A percentile compares a stretch with the other conserved stretches of the same genome.
These are phyloP conservation scores for Cadophora luteo-olivacea DNA, from an alignment of 2,329 filamentous ascomycete genomes.

Conservation along the genomic window DNA sequence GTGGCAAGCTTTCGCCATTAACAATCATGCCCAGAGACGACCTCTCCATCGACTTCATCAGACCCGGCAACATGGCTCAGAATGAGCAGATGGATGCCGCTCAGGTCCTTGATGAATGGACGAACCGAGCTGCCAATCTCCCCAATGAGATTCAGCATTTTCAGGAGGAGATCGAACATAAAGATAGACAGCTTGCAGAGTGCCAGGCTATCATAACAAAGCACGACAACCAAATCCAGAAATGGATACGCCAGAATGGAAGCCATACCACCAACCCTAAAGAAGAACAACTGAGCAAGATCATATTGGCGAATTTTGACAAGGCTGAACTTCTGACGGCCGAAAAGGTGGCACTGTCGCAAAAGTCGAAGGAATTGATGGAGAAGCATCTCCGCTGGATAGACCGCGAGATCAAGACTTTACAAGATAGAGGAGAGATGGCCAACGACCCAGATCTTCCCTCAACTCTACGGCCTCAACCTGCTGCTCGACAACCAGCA, in stretches of 20 bases:
- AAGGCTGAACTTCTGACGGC: conserved; percentile 73
- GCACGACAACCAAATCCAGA: conserved; percentile 78
- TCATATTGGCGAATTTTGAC: conserved; percentile 71
- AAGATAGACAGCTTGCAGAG: conserved; percentile 75
- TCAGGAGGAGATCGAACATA: conserved; percentile 82
- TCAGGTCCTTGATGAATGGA: conserved; percentile 80
- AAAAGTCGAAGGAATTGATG: conserved; percentile 65
- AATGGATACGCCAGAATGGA: conserved; percentile 79
- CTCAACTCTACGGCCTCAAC: conserved; percentile 66
- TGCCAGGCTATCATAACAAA: conserved; percentile 73
- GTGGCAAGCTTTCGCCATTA: conserved; percentile 51
- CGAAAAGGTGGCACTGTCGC: conserved; percentile 75
- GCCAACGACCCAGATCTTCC: conserved; percentile 62
- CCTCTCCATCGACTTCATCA: conserved; percentile 72
- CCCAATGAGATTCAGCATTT: conserved; percentile 84
- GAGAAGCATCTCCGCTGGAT: conserved; percentile 69
- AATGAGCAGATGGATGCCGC: conserved; percentile 66
- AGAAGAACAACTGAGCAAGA: conserved; percentile 70
- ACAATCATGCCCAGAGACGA: conserved; percentile 77
- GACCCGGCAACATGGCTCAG: conserved; percentile 55
- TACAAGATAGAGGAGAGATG: conserved; percentile 64
- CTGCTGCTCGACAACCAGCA: conserved; percentile 49
- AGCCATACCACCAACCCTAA: conserved; percentile 77
- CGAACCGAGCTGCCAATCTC: conserved; percentile 76
- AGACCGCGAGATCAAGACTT: conserved; percentile 66